Evolutionary conservation across 345 rosid species (phyloP), one percentile per base, ranked within the genome.

Genomic region (Sonneratia alba): DNA sequence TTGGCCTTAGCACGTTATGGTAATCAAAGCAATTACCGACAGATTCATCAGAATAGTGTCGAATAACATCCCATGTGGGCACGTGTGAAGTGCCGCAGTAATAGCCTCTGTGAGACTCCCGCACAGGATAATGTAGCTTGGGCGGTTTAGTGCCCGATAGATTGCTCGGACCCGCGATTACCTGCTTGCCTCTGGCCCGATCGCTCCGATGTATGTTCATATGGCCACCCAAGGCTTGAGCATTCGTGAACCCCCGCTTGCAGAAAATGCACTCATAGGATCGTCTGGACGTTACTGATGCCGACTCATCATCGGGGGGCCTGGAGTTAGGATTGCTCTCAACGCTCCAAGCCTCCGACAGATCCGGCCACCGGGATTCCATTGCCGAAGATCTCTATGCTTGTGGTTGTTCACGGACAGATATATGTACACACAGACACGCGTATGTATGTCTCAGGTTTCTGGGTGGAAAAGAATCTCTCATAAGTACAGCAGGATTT

Each of bases 151-250:
- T 36, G 73, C 80, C 43, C n/a, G 68, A 21, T 79, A 73, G 69
- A 71, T 24, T 27, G 71, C 9, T 1, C 7, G 59, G 59, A 55
- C 59, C 59, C 1, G 59, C 59, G 8, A 57, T 9, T 32, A 38
- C 15, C 9, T 37, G 48, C 47, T 34, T 22, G 0, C 55, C 67
- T 77, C 82, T 84, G 67, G 82, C 77, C 63, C 87, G 83, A 70
- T 89, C 93, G 72, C 73, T 85, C 34, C 92, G 82, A 77, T 91
- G 97, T 68, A 93, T 84, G 76, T 91, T 92, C 86, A 87, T 90
- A 85, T 92, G 97, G 12, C 98, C 91, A 1, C 97, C 98, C n/a
- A 93, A 77, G 34, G 98, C 98, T 76, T 93, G 97, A 13, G 93
- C 92, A 77, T 83, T 93, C 70, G 97, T 83, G 87, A 91, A 93